These are phyloP conservation scores for Saccharomycopsis malanga DNA, from an alignment of 805 yeast genomes.

Conservation along the genomic window DNA sequence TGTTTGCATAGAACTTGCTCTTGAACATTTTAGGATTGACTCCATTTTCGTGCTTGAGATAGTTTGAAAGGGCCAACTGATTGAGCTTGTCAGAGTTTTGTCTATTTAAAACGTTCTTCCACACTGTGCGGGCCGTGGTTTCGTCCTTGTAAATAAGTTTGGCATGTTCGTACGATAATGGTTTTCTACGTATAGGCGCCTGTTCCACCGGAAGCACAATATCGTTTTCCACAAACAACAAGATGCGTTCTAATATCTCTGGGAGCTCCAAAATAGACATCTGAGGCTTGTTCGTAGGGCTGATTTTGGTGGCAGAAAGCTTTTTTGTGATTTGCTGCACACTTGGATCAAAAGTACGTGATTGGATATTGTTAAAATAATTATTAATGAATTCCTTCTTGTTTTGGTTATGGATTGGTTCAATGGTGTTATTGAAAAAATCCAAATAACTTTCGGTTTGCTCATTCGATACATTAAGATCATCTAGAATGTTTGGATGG, in stretches of 20 bases:
- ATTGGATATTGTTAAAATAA: neutral
- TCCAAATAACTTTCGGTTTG: constrained; percentile 11
- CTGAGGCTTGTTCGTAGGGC: neutral
- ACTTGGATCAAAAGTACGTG: neutral
- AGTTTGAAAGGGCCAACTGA: constrained; percentile 5
- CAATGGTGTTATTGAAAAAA: constrained; percentile 16
- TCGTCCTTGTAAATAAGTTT: constrained; percentile 54
- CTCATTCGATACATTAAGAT: neutral
- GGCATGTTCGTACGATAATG: constrained; percentile 64
- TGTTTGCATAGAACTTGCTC: constrained; percentile 17
- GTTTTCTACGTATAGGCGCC: constrained; percentile 56
- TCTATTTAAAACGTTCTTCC: constrained; percentile 30
- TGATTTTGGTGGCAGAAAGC: constrained; percentile 1
- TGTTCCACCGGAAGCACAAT: constrained; percentile 54
- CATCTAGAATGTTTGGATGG: constrained; percentile 1
- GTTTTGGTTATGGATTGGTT: constrained; percentile 12
- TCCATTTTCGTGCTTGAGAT: constrained; percentile 7
- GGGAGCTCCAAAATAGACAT: constrained; percentile 5
- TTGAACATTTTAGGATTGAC: constrained; percentile 12
- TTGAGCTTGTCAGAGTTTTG: neutral
- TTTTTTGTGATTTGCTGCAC: constrained; percentile 3
- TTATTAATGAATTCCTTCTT: neutral
- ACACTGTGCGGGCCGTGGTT: constrained; percentile 37
- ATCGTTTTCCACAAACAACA: constrained; percentile 47
- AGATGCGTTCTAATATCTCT: constrained; percentile 13